Conservation (phyloP, 2,329 filamentous ascomycete genomes). For the Colletotrichum sp. region DNA sequence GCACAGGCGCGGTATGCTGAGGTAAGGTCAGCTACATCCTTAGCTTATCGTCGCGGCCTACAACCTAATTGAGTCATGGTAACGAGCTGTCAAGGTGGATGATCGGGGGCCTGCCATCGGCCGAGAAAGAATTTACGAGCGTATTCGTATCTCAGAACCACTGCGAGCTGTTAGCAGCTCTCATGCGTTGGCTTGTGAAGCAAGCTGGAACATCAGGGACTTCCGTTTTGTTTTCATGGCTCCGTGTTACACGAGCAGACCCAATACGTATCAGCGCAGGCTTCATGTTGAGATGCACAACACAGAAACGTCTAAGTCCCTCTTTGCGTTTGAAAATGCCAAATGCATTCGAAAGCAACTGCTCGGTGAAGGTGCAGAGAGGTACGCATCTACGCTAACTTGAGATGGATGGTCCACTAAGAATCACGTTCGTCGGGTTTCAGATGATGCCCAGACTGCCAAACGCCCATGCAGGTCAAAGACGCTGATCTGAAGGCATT, state of each 20-base stretch:
- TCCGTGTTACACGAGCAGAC: neutral
- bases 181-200: neutral
- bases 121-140: neutral
- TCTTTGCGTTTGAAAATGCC: neutral
- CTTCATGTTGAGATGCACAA: neutral
- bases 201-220: neutral
- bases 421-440: neutral
- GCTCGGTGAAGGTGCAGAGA: neutral
- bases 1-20: neutral
- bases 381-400: neutral
- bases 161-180: neutral
- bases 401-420: neutral
- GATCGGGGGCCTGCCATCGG: neutral
- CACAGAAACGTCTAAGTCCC: neutral
- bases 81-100: neutral
- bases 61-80: neutral
- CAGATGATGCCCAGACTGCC: neutral
- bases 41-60: neutral
- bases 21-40: neutral
- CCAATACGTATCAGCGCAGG: neutral
- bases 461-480: neutral
- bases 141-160: neutral
- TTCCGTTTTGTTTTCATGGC: neutral
- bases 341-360: neutral
- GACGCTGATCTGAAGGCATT: neutral